Evolutionary conservation across 176 grass and related monocot genomes (phyloP).

Genomic region (Bothriochloa decipiens): DNA sequence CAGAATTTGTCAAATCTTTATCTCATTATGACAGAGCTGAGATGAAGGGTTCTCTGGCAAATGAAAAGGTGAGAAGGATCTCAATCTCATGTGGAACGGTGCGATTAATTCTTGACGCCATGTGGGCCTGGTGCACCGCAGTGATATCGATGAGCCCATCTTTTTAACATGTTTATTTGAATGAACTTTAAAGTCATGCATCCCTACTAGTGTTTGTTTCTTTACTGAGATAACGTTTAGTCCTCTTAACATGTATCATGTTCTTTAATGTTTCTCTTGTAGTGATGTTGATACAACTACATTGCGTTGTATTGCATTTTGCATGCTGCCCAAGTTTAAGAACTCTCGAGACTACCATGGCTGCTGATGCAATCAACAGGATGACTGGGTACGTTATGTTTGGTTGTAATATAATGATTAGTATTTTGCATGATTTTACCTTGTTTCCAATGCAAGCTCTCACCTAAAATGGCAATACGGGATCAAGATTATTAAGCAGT

Average conservation of each 20-base stretch:
- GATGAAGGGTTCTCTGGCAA: no score
- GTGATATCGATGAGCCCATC: no score
- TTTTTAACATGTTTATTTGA: no score
- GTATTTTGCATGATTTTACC: neutral
- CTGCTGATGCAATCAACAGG: constrained; percentile 65
- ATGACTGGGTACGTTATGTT: constrained; percentile 73
- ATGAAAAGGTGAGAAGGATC: no score
- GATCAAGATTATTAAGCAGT: neutral
- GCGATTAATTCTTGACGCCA: no score
- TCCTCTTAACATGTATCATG: constrained; percentile 19
- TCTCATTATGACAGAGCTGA: no score
- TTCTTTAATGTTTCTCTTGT: constrained; percentile 47
- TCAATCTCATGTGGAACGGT: no score
- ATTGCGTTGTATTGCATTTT: constrained; percentile 70
- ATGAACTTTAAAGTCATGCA: neutral
- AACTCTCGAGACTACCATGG: constrained; percentile 79
- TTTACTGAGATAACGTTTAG: neutral
- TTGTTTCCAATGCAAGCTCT: neutral
- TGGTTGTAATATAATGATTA: constrained; percentile 28
- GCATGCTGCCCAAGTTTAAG: constrained; percentile 72
- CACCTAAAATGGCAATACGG: constrained; percentile 24
- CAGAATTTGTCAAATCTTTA: no score
- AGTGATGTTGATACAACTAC: constrained; percentile 80
- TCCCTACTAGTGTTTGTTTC: constrained; percentile 15
- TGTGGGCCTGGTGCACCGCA: no score